phyloP scores from a whole-genome alignment of 208 protist genomes.

The Strigomonas culicis region DNA sequence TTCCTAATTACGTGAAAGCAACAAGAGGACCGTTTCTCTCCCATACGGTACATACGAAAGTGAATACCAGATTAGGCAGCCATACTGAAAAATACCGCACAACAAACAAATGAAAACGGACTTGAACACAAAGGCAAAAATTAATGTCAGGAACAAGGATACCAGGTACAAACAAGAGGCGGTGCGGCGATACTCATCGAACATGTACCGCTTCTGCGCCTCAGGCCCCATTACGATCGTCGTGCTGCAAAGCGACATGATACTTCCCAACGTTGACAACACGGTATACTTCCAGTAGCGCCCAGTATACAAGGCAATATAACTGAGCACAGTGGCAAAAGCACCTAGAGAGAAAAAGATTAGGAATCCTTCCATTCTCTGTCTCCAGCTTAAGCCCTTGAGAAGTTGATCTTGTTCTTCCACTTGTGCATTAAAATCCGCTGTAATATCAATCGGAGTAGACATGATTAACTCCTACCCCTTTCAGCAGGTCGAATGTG shows the following conservation, averaged over 20 bases:
- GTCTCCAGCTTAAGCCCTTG: conserved; percentile 66
- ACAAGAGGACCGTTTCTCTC: conserved; percentile 38
- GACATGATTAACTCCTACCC: too few relatives aligned
- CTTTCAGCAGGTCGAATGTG: too few relatives aligned
- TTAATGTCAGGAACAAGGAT: conserved; percentile 63
- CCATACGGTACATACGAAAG: conserved; percentile 90
- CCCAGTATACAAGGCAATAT: conserved; percentile 69
- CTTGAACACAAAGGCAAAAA: conserved; percentile 59
- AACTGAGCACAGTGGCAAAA: conserved; percentile 78
- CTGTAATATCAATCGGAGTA: too few relatives aligned
- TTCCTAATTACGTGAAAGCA: background rate
- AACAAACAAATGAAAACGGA: conserved; percentile 64
- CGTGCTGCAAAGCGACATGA: conserved; percentile 79
- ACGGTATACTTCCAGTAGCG: conserved; percentile 87
- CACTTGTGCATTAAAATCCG: background rate
- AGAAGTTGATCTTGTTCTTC: conserved; percentile 65
- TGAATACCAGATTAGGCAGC: conserved; percentile 83
- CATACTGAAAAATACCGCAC: conserved; percentile 81
- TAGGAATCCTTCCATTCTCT: conserved; percentile 79
- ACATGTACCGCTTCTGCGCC: conserved; percentile 86
- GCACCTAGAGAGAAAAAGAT: conserved; percentile 73
- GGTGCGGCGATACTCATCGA: conserved; percentile 74
- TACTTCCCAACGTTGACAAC: conserved; percentile 63
- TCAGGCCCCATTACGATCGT: conserved; percentile 84
- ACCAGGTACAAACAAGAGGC: conserved; percentile 68